These are phyloP conservation scores for Sclerotinia glacialis DNA, from an alignment of 2,329 filamentous ascomycete species.

Conservation along the genomic window DNA sequence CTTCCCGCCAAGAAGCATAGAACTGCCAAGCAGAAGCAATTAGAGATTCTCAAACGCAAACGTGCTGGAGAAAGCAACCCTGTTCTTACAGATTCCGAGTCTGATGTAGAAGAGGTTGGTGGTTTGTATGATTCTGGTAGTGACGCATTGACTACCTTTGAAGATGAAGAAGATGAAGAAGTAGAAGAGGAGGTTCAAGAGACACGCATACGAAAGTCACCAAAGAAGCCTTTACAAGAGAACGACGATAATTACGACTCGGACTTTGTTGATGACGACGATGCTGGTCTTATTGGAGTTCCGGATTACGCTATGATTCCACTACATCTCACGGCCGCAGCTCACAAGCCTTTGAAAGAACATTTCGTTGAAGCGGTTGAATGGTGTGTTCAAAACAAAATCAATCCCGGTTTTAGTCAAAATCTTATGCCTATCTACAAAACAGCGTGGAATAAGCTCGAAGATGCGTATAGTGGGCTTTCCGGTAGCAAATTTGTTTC, in stretches of 20 bases:
- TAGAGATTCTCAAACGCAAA: slow-evolving; percentile 43
- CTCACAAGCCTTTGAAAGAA: slow-evolving; percentile 65
- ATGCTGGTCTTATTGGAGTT: slow-evolving; percentile 55
- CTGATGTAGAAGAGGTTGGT: slow-evolving; percentile 29
- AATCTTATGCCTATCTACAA: slow-evolving; percentile 59
- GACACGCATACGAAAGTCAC: slow-evolving; percentile 10
- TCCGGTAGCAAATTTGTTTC: slow-evolving; percentile 70
- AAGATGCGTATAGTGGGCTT: slow-evolving; percentile 66
- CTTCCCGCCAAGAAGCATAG: slow-evolving; percentile 34
- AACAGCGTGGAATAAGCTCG: slow-evolving; percentile 67
- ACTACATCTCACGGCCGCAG: slow-evolving; percentile 64
- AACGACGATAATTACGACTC: slow-evolving; percentile 33
- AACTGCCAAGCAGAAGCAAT: slow-evolving; percentile 43
- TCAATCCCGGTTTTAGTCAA: slow-evolving; percentile 67
- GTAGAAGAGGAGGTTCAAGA: slow-evolving; percentile 22
- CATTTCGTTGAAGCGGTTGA: slow-evolving; percentile 73
- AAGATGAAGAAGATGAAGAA: slow-evolving; percentile 43
- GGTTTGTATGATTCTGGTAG: slow-evolving; percentile 26
- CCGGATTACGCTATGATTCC: slow-evolving; percentile 55
- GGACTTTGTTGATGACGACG: slow-evolving; percentile 61
- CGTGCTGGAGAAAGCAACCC: slow-evolving; percentile 44
- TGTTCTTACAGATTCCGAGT: slow-evolving; percentile 41
- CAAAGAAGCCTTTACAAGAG: slow-evolving; percentile 19
- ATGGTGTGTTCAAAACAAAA: slow-evolving; percentile 77
- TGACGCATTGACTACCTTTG: slow-evolving; percentile 49